Base-by-base conservation (phyloP, 805 yeast species). In the Metschnikowia gelsemii region DNA sequence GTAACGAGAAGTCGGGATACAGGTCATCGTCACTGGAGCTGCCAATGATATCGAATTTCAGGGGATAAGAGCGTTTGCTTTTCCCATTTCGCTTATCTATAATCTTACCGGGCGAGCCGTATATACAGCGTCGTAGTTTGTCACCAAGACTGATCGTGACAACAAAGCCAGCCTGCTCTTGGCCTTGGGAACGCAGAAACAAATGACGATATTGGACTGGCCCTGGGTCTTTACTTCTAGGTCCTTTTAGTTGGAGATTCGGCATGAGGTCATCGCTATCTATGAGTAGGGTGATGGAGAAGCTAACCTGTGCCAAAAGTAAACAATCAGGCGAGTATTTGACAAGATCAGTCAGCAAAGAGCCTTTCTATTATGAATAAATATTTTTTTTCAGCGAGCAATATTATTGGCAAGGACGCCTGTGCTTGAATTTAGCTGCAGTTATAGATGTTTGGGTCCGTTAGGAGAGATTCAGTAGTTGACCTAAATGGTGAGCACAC, bases 211-310 rank as follows among this genome's bases (percentile, higher is more conserved):
- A 46, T n/a, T 31, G 38, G 13, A 49, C 53, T 6, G 43, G 41
- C 21, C 43, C 50, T 13, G 26, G 25, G n/a, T 37, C 40, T 24
- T 35, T 32, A 19, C 30, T 33, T n/a, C 35, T 35, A 6, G 53
- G 53, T 36, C 53, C 53, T 26, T 34, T 46, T 26, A 49, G 29
- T 30, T 46, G 50, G 12, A 49, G 25, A 23, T 33, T 43, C 19
- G 45, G 37, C 50, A 46, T 46, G 37, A 13, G 42, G 36, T 20
- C 44, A 40, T 40, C 44, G 40, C 40, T 26, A 16, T 5, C 9
- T 9, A 23, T 11, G 22, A 8, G 20, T 33, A 13, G 25, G 18
- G n/a, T n/a, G n/a, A n/a, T n/a, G n/a, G n/a, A n/a, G n/a, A n/a
- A n/a, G n/a, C n/a, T n/a, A n/a, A n/a, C n/a, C n/a, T n/a, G n/a